phyloP scores from a whole-genome alignment of 2,329 filamentous ascomycete species.

The Colletotrichum sp. region DNA sequence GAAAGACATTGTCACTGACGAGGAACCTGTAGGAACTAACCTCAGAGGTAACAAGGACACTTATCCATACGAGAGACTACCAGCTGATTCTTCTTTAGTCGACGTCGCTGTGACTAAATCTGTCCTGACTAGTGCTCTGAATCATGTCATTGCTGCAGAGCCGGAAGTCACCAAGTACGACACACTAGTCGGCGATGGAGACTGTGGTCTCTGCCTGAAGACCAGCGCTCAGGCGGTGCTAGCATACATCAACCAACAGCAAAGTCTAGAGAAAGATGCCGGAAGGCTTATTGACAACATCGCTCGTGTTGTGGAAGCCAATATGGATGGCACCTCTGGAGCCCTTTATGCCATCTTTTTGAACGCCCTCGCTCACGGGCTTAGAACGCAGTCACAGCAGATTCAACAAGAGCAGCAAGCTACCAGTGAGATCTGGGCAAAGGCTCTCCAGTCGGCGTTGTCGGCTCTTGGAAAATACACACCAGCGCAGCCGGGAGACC shows the following conservation, averaged over 20 bases:
- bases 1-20: not conserved
- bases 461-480: constrained; percentile 50
- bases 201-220: constrained; percentile 39
- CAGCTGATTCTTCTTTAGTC: not conserved
- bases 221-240: constrained; percentile 61
- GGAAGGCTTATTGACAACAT: not conserved
- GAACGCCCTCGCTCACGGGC: constrained; percentile 66
- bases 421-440: not conserved
- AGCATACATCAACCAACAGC: constrained; percentile 48
- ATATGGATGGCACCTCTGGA: constrained; percentile 77
- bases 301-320: constrained; percentile 67
- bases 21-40: not conserved
- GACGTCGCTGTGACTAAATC: not conserved
- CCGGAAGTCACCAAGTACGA: constrained; percentile 33
- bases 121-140: not conserved
- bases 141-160: constrained; percentile 43
- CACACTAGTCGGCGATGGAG: constrained; percentile 35
- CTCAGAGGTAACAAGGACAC: not conserved
- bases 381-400: not conserved
- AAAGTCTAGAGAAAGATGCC: not conserved
- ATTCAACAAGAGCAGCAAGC: not conserved
- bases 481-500: constrained; percentile 72
- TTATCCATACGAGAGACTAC: not conserved
- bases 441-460: not conserved
- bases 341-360: constrained; percentile 79